Evolutionary conservation across 371 early-diverging fungal species (phyloP).

Genomic region (Apophysomyces sp.): DNA sequence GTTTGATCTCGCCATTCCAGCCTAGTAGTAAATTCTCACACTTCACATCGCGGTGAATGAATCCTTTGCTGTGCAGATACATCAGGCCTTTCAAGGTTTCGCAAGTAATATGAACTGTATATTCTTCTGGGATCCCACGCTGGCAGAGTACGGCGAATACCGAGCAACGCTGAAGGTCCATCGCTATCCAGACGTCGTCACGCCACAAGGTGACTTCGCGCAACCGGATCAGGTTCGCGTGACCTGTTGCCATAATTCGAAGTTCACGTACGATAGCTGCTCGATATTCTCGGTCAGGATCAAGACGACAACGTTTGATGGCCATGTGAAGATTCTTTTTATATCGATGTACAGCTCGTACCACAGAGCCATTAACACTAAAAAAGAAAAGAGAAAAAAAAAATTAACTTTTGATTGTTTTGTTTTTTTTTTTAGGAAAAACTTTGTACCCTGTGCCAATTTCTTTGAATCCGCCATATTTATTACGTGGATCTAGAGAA

Average conservation of each 20-base stretch:
- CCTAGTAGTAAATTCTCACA: slow-evolving; percentile 97
- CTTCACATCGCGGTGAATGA: slow-evolving; percentile 96
- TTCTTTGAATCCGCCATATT: slow-evolving; percentile 46
- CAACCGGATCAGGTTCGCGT: slow-evolving; percentile 37
- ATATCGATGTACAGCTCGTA: slow-evolving; percentile 33
- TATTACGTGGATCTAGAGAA: slow-evolving; percentile 33
- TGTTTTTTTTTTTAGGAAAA: not conserved
- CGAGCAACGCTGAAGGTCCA: slow-evolving; percentile 52
- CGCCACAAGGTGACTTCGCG: slow-evolving; percentile 40
- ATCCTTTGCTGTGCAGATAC: slow-evolving; percentile 90
- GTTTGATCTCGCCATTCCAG: slow-evolving; percentile 89
- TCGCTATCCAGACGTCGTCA: slow-evolving; percentile 48
- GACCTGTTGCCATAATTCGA: slow-evolving; percentile 43
- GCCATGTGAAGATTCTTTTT: slow-evolving; percentile 36
- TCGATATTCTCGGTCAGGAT: slow-evolving; percentile 45
- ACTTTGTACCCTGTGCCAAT: slow-evolving; percentile 48
- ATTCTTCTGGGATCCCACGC: slow-evolving; percentile 47
- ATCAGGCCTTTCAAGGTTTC: slow-evolving; percentile 69
- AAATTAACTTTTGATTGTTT: not conserved
- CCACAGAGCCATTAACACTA: slow-evolving; percentile 52
- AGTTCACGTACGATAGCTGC: slow-evolving; percentile 47
- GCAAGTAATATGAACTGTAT: slow-evolving; percentile 34
- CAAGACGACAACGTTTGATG: slow-evolving; percentile 44
- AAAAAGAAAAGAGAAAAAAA: slow-evolving; percentile 2
- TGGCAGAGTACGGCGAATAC: slow-evolving; percentile 49